These are phyloP conservation scores for Paraphoma chrysanthemicola DNA, from an alignment of 2,329 filamentous ascomycete genomes.

Conservation along the genomic window DNA sequence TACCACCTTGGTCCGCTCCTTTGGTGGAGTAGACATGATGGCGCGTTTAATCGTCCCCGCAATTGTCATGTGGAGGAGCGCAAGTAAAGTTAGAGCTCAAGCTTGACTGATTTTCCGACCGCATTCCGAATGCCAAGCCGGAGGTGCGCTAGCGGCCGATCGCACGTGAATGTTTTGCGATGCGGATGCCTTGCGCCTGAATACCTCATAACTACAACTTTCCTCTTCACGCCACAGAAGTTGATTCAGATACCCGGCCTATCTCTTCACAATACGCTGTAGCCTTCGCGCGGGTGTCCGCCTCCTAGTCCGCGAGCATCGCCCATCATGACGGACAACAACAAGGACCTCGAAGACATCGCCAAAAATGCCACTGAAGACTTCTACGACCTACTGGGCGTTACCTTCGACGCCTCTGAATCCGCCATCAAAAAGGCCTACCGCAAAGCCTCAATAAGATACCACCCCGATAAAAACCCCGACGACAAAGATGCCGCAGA, in stretches of 20 bases:
- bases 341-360: slow-evolving; percentile 52
- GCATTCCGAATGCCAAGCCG: slow-evolving; percentile 24
- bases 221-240: neutral
- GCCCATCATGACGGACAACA: slow-evolving; percentile 41
- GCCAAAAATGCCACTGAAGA: slow-evolving; percentile 59
- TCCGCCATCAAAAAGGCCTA: slow-evolving; percentile 84
- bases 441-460: slow-evolving; percentile 83
- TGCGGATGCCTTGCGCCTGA: neutral
- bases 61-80: slow-evolving; percentile 29
- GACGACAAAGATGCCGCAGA: slow-evolving; percentile 67
- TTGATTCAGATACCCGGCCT: too few species aligned
- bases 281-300: too few species aligned
- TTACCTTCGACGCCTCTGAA: slow-evolving; percentile 69
- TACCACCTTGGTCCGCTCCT: slow-evolving; percentile 55
- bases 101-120: slow-evolving; percentile 8
- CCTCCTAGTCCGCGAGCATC: too few species aligned
- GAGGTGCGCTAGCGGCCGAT: slow-evolving; percentile 23
- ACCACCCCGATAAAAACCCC: slow-evolving; percentile 90
- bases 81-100: slow-evolving; percentile 1
- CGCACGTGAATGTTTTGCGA: slow-evolving; percentile 13
- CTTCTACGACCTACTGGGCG: slow-evolving; percentile 77
- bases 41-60: slow-evolving; percentile 18
- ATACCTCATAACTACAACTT: neutral
- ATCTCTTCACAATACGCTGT: too few species aligned
- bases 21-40: slow-evolving; percentile 33